phyloP scores from a whole-genome alignment of 164 flowering plant species.

The Euptelea pleiosperma region DNA sequence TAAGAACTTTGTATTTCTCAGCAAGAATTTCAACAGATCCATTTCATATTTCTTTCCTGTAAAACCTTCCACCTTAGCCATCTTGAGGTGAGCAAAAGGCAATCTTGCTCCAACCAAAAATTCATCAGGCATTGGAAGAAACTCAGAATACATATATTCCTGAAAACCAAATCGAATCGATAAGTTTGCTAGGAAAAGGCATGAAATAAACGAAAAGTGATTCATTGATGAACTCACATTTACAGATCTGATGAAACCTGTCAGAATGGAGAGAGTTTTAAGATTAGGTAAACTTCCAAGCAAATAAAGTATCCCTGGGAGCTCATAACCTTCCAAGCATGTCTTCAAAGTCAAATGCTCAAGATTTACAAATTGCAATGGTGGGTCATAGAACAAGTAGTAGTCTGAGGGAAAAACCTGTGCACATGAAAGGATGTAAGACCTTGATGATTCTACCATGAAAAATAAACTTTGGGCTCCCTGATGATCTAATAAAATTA shows the following conservation, averaged over 20 bases:
- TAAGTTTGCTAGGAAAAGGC: not conserved
- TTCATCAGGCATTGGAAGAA: not conserved
- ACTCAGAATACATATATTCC: not conserved
- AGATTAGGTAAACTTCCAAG: not conserved
- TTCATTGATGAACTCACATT: not conserved
- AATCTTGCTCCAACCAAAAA: not conserved
- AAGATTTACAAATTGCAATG: not conserved
- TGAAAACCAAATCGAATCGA: not conserved
- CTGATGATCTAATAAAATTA: too few relatives aligned
- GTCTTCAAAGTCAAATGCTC: conserved; percentile 5
- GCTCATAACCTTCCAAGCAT: not conserved
- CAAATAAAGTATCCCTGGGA: not conserved
- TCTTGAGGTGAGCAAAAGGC: not conserved
- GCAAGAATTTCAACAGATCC: not conserved
- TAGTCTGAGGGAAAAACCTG: not conserved
- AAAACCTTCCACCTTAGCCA: not conserved
- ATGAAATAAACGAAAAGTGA: not conserved
- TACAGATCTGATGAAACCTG: not conserved
- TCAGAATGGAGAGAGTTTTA: not conserved
- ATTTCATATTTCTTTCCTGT: not conserved
- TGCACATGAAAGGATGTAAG: too few relatives aligned
- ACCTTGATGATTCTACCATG: too few relatives aligned
- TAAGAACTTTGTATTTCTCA: not conserved
- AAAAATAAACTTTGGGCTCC: too few relatives aligned
- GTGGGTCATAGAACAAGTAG: not conserved